Base-by-base conservation (phyloP, 805 yeast genomes). In the Candida krabiensis region DNA sequence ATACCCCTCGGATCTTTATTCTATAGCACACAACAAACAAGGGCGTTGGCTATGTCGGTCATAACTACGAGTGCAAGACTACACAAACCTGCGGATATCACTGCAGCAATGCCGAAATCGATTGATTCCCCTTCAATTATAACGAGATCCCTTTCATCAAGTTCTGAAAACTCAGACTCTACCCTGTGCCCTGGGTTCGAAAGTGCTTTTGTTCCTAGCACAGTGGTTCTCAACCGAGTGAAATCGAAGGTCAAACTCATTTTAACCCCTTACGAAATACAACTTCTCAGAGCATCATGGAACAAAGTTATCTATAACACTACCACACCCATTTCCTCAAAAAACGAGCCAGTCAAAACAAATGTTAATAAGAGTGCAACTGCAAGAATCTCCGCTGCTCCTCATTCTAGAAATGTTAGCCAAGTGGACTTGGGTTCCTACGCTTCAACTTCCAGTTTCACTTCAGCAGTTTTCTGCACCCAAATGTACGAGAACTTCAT, bases 401-500 rank as follows among this genome's bases (percentile, higher is more conserved):
- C 31, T 16, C 17, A 41, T 3, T 9, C 15, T 13, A 33, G 28
- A 22, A 39, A 28, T 19, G 15, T 24, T 3, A 31, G 14, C 8
- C 29, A 33, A 9, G 21, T 30, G 8, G 28, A 33, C n/a, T 12
- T 35, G 2, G 39, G 37, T 16, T 34, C 46, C 13, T 14, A 30
- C 30, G 12, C 32, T 4, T n/a, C 43, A 13, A 30, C 33, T 2
- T 43, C 55, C 9, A 70, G 69, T 35, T 77, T 63, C 49, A 71
- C 73, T 19, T 72, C 76, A 15, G 78, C 86, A 1, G 61, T 83
- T 21, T 86, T 86, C 56, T 84, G 91, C 53, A 71, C 80, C 37
- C 95, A 86, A 57, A 75, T 86, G 55, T 86, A 86, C 61, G 74
- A 79, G 36, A 86, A 85, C 53, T 61, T 86, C 35, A 64, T 86